phyloP scores from a whole-genome alignment of 345 rosid species.

The Acer campestre region DNA sequence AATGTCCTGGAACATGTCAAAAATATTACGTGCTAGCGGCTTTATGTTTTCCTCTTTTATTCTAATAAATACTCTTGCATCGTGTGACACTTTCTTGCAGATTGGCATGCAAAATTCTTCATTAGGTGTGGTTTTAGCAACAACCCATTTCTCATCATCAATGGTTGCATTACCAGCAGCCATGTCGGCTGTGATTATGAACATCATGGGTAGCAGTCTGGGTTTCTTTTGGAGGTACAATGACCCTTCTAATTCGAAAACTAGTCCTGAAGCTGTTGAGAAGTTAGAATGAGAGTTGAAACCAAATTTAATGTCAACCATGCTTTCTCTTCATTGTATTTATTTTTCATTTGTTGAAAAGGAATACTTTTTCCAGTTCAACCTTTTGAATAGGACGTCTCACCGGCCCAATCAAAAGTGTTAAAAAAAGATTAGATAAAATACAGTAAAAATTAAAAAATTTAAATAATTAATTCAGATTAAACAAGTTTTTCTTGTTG shows the following conservation, averaged over 20 bases:
- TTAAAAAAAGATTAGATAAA: no score
- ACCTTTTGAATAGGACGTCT: background rate
- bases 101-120: slow-evolving; percentile 81
- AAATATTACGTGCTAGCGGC: background rate
- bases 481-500: background rate
- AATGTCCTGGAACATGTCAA: background rate
- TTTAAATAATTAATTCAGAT: no score
- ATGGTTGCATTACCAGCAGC: slow-evolving; percentile 61
- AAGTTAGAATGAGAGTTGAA: background rate
- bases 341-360: background rate
- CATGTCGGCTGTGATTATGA: slow-evolving; percentile 70
- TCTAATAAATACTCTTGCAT: background rate
- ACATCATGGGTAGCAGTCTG: slow-evolving; percentile 64
- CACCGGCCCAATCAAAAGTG: no score
- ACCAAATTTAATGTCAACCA: background rate
- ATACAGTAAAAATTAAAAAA: no score
- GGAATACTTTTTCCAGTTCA: background rate
- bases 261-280: slow-evolving; percentile 12
- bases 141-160: slow-evolving; percentile 64
- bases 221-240: slow-evolving; percentile 55
- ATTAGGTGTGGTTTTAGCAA: slow-evolving; percentile 63
- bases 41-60: background rate
- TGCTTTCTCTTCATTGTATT: background rate
- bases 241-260: slow-evolving; percentile 30
- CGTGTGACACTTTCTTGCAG: slow-evolving; percentile 23